These are phyloP conservation scores for Claviceps cyperi DNA, from an alignment of 2,329 filamentous ascomycete genomes.

Conservation along the genomic window DNA sequence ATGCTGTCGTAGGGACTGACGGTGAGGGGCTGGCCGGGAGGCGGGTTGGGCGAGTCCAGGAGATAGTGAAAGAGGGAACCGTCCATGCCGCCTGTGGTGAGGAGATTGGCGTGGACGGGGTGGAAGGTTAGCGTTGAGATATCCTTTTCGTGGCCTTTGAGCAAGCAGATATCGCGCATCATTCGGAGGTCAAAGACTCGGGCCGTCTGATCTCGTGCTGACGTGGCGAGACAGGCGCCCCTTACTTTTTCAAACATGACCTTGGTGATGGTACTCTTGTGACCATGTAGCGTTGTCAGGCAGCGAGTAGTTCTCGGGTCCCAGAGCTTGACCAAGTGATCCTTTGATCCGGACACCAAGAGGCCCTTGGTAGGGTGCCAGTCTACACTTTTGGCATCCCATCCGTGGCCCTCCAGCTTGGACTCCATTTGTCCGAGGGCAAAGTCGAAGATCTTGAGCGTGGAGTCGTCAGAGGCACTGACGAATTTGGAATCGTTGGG, in stretches of 20 bases:
- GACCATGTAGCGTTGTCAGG: constrained; percentile 84
- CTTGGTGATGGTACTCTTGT: constrained; percentile 94
- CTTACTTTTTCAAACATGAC: constrained; percentile 79
- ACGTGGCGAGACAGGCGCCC: constrained; percentile 77
- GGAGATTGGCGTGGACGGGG: constrained; percentile 74
- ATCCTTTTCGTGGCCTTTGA: constrained; percentile 92
- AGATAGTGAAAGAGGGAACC: constrained; percentile 87
- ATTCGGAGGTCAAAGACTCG: constrained; percentile 90
- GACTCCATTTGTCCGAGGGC: constrained; percentile 72
- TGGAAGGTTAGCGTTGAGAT: constrained; percentile 90
- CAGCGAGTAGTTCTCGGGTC: constrained; percentile 85
- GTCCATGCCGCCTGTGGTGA: constrained; percentile 82
- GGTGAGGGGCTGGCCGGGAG: constrained; percentile 54
- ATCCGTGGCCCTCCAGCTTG: constrained; percentile 81
- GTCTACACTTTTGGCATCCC: constrained; percentile 94
- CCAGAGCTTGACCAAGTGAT: constrained; percentile 95
- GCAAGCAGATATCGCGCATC: constrained; percentile 92
- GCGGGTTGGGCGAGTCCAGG: constrained; percentile 86
- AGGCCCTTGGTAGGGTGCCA: constrained; percentile 95
- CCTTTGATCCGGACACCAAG: constrained; percentile 90
- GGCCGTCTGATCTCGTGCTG: constrained; percentile 82
- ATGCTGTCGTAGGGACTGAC: constrained; percentile 73
- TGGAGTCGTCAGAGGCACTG: constrained; percentile 86
- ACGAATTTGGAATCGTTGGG: constrained; percentile 94
- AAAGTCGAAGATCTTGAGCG: constrained; percentile 93